phyloP scores from a whole-genome alignment of 306 rosid genomes.

The Cucumis sativus region Cucumber_9930_V3 NC_026661.2:21884001-21884500 shows the following conservation, averaged over 20 bases:
- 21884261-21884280: conserved; percentile 12
- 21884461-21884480: conserved; percentile 43
- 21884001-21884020: conserved; percentile 40
- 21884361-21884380: conserved; percentile 16
- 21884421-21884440: conserved; percentile 43
- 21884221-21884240: conserved; percentile 12
- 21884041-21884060: conserved; percentile 39
- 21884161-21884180: conserved; percentile 47
- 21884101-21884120: conserved; percentile 38
- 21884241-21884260: conserved; percentile 5
- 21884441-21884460: conserved; percentile 22
- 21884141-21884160: conserved; percentile 14
- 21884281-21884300: conserved; percentile 18
- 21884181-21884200: conserved; percentile 37
- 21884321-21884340: conserved; percentile 40
- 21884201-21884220: conserved; percentile 49
- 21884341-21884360: conserved; percentile 40
- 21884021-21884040: conserved; percentile 31
- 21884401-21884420: conserved; percentile 47
- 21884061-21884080: conserved; percentile 32
- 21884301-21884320: conserved; percentile 24
- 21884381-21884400: conserved; percentile 10
- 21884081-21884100: conserved; percentile 51
- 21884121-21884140: conserved; percentile 17
- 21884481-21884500: conserved; percentile 44